phyloP scores from a whole-genome alignment of 257 asterid species.

The Salvia miltiorrhiza region DNA sequence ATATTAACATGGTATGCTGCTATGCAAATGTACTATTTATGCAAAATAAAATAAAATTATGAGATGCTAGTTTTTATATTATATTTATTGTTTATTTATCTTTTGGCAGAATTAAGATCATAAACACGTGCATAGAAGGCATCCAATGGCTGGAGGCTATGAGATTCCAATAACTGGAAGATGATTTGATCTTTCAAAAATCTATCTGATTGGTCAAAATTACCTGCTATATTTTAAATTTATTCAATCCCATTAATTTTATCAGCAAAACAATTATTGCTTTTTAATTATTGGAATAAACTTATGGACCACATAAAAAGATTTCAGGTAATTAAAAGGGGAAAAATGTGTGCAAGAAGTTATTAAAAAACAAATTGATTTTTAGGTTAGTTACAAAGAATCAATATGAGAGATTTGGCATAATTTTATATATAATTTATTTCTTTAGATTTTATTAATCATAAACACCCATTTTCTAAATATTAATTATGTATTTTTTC shows the following conservation, averaged over 20 bases:
- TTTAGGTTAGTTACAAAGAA: background rate
- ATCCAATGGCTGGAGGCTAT: constrained; percentile 28
- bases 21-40: constrained; percentile 18
- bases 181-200: constrained; percentile 20
- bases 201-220: constrained; percentile 28
- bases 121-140: constrained; percentile 36
- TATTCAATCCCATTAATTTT: constrained; percentile 11
- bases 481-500: too few species aligned
- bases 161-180: constrained; percentile 28
- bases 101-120: constrained; percentile 13
- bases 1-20: constrained; percentile 28
- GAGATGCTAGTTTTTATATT: background rate
- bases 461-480: background rate
- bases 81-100: too few species aligned
- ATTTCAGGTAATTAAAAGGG: background rate
- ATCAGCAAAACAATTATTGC: background rate
- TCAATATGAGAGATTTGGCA: background rate
- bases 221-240: constrained; percentile 16
- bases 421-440: background rate
- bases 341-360: background rate
- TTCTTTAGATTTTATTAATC: background rate
- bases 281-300: background rate
- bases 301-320: background rate
- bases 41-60: background rate
- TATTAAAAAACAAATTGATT: background rate